A percentile compares a stretch with the other conserved stretches of the same genome.
These are phyloP conservation scores for Haberlea rhodopensis DNA, from an alignment of 257 asterid species.

Conservation along the genomic window DNA sequence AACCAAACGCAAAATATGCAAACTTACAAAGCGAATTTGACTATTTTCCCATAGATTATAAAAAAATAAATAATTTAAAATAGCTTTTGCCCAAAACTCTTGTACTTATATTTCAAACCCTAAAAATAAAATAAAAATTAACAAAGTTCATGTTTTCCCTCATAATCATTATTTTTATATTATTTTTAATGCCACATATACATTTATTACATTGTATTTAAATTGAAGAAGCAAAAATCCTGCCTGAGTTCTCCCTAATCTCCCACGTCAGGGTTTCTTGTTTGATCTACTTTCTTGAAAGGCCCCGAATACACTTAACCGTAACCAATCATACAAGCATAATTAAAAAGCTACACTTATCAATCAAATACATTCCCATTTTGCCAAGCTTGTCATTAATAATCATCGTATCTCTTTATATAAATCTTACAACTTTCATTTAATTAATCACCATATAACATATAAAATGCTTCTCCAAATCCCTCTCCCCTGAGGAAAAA, in stretches of 20 bases:
- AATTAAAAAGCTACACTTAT: slow-evolving; percentile 25
- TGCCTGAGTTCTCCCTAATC: not conserved
- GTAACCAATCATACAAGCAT: slow-evolving; percentile 61
- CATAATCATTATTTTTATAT: too few relatives aligned
- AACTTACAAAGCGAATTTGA: too few relatives aligned
- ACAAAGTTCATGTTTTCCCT: too few relatives aligned
- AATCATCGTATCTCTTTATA: slow-evolving; percentile 27
- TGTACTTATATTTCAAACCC: too few relatives aligned
- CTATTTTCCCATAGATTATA: too few relatives aligned
- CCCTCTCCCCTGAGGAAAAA: not conserved
- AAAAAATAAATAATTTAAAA: too few relatives aligned
- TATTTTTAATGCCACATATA: too few relatives aligned
- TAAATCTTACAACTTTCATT: slow-evolving; percentile 23
- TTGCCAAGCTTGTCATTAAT: slow-evolving; percentile 37
- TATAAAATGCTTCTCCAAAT: not conserved
- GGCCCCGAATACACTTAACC: slow-evolving; percentile 18
- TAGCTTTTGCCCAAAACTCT: too few relatives aligned
- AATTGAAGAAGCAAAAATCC: not conserved
- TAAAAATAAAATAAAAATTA: too few relatives aligned
- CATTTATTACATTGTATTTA: not conserved
- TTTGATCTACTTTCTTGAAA: not conserved
- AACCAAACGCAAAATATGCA: too few relatives aligned
- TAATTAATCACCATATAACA: not conserved
- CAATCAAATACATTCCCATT: slow-evolving; percentile 38
- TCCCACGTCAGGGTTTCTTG: not conserved